These are phyloP conservation scores for Komagataella mondaviorum DNA, from an alignment of 805 yeast genomes.

Conservation along the genomic window DNA sequence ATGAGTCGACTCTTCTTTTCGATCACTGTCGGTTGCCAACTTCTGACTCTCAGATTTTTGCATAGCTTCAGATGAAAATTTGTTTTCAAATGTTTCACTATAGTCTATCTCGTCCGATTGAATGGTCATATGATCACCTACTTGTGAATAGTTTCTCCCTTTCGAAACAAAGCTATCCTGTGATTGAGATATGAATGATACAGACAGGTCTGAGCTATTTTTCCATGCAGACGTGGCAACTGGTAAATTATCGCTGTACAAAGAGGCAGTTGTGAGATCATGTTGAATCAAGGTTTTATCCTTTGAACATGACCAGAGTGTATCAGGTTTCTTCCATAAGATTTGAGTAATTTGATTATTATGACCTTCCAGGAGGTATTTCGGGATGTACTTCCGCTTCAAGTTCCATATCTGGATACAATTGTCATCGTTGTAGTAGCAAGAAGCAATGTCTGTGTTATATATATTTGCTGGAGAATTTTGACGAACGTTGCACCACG, in stretches of 20 bases:
- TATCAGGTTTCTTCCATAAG: conserved; percentile 32
- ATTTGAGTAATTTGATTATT: conserved; percentile 41
- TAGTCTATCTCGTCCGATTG: not conserved
- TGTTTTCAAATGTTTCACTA: not conserved
- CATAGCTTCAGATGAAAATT: not conserved
- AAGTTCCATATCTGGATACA: conserved; percentile 58
- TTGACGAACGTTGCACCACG: conserved; percentile 42
- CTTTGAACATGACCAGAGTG: conserved; percentile 34
- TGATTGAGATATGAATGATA: not conserved
- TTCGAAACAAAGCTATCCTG: not conserved
- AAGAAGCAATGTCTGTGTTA: conserved; percentile 60
- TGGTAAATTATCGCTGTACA: conserved; percentile 34
- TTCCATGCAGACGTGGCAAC: conserved; percentile 47
- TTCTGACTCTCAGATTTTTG: not conserved
- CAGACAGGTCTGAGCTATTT: conserved; percentile 8
- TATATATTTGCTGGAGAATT: conserved; percentile 19
- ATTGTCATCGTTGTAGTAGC: conserved; percentile 62
- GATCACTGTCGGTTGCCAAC: not conserved
- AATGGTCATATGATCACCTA: not conserved
- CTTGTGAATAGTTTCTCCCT: not conserved
- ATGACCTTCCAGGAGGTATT: conserved; percentile 35
- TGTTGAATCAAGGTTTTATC: conserved; percentile 36
- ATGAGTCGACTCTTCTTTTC: not conserved
- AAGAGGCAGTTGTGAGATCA: conserved; percentile 29
- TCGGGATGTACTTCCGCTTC: conserved; percentile 61